Percentiles rank a stretch among this genome's conserved stretches.
Evolutionary conservation across 2,329 filamentous ascomycete species (phyloP).

Genomic region (Colletotrichum sp.): DNA sequence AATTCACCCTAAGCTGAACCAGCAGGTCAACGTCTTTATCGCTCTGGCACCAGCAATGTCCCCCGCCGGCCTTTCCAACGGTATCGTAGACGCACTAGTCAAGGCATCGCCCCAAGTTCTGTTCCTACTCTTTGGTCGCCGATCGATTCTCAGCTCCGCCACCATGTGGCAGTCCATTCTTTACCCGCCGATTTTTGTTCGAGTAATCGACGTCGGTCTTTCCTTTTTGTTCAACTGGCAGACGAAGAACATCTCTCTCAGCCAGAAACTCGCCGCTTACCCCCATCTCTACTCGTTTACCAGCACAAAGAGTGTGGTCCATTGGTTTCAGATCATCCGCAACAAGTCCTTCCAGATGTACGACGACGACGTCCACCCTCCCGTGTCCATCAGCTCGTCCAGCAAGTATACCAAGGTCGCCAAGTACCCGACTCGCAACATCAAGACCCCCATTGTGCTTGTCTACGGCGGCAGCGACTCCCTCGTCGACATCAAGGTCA

Average conservation of each 20-base stretch:
- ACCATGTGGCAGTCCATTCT: slow-evolving; percentile 98
- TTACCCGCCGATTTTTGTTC: slow-evolving; percentile 92
- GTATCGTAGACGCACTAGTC: slow-evolving; percentile 89
- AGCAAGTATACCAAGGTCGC: slow-evolving; percentile 95
- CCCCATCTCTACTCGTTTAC: slow-evolving; percentile 97
- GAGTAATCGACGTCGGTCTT: slow-evolving; percentile 82
- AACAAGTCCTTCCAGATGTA: slow-evolving; percentile 98
- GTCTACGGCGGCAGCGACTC: slow-evolving; percentile 95
- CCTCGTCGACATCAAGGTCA: slow-evolving; percentile 89
- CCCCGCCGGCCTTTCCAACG: slow-evolving; percentile 86
- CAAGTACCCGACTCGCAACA: slow-evolving; percentile 95
- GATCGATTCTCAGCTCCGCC: slow-evolving; percentile 88
- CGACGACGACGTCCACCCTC: slow-evolving; percentile 88
- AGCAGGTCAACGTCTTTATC: slow-evolving; percentile 94
- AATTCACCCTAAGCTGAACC: slow-evolving; percentile 90
- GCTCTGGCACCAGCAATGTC: slow-evolving; percentile 96
- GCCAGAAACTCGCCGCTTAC: slow-evolving; percentile 94
- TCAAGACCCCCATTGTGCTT: slow-evolving; percentile 92
- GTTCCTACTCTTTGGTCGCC: slow-evolving; percentile 89
- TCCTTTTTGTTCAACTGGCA: slow-evolving; percentile 90
- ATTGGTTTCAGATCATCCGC: slow-evolving; percentile 99
- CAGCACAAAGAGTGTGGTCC: slow-evolving; percentile 94
- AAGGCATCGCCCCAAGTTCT: slow-evolving; percentile 93
- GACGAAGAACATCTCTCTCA: slow-evolving; percentile 79
- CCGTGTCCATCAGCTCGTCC: slow-evolving; percentile 71